Conservation (phyloP, 176 grass and related monocot species). For the Cocos nucifera region DNA sequence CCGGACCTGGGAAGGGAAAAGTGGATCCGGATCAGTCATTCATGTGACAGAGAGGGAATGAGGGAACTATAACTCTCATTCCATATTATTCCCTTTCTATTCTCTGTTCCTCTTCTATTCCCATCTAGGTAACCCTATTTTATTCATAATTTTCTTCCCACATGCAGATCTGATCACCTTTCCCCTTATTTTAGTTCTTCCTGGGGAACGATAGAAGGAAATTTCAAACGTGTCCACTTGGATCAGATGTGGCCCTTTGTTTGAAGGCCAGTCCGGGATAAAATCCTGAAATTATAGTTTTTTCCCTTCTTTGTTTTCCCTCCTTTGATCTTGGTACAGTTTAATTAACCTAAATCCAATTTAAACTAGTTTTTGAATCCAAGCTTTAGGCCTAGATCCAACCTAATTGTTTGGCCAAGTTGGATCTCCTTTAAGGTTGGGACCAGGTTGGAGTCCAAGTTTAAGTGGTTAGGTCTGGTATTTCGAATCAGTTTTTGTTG, state of each 20-base stretch:
- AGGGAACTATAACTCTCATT: conserved; percentile 20
- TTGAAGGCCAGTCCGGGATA: too few relatives aligned
- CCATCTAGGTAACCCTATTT: conserved; percentile 22
- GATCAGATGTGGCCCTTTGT: conserved; percentile 5
- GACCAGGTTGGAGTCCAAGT: too few relatives aligned
- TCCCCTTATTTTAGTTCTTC: conserved; percentile 34
- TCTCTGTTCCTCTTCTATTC: conserved; percentile 69
- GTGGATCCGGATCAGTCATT: not conserved
- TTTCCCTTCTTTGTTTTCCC: conserved; percentile 3
- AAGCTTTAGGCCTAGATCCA: too few relatives aligned
- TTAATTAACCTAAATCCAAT: too few relatives aligned
- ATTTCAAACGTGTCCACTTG: conserved; percentile 37
- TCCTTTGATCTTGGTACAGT: too few relatives aligned
- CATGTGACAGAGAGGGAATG: not conserved
- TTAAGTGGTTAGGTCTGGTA: too few relatives aligned
- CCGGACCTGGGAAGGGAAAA: not conserved
- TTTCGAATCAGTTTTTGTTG: too few relatives aligned
- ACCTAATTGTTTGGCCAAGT: too few relatives aligned
- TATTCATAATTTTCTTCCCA: conserved; percentile 26
- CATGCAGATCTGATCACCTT: not conserved
- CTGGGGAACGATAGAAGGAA: not conserved
- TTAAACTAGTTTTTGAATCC: too few relatives aligned
- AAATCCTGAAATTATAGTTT: not conserved
- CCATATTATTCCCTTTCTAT: conserved; percentile 1
- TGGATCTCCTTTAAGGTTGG: too few relatives aligned